Conservation (phyloP, 116 monocot genomes). For the Thalassia testudinum region DNA sequence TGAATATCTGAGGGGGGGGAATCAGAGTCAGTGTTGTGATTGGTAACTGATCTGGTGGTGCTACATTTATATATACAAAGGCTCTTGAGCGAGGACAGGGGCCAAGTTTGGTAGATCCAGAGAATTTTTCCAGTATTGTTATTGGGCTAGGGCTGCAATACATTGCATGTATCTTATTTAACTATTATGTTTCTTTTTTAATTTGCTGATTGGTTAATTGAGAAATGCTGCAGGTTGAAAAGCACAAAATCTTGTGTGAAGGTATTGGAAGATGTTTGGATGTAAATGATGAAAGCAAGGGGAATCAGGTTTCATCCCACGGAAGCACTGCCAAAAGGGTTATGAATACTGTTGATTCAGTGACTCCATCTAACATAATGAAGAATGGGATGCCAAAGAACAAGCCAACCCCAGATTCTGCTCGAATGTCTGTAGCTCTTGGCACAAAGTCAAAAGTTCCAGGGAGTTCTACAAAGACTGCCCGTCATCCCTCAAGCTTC, state of each 20-base stretch:
- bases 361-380: background rate
- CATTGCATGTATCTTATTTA: too few relatives aligned
- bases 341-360: background rate
- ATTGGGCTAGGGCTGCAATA: too few relatives aligned
- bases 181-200: too few relatives aligned
- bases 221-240: slow-evolving; percentile 79
- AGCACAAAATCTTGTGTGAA: slow-evolving; percentile 51
- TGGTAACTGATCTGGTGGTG: too few relatives aligned
- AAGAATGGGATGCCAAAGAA: background rate
- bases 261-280: slow-evolving; percentile 21
- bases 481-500: slow-evolving; percentile 27
- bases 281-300: slow-evolving; percentile 6
- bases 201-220: too few relatives aligned
- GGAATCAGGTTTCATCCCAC: slow-evolving; percentile 1
- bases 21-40: too few relatives aligned
- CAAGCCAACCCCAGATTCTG: too few relatives aligned
- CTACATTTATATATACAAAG: too few relatives aligned
- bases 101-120: too few relatives aligned
- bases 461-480: slow-evolving; percentile 18
- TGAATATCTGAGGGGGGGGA: too few relatives aligned
- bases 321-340: background rate
- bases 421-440: background rate
- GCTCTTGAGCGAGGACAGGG: too few relatives aligned
- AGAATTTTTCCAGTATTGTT: too few relatives aligned
- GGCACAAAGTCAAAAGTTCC: slow-evolving; percentile 12